phyloP scores from a whole-genome alignment of 148 eudicot species.

The Nepenthes gracilis region DNA sequence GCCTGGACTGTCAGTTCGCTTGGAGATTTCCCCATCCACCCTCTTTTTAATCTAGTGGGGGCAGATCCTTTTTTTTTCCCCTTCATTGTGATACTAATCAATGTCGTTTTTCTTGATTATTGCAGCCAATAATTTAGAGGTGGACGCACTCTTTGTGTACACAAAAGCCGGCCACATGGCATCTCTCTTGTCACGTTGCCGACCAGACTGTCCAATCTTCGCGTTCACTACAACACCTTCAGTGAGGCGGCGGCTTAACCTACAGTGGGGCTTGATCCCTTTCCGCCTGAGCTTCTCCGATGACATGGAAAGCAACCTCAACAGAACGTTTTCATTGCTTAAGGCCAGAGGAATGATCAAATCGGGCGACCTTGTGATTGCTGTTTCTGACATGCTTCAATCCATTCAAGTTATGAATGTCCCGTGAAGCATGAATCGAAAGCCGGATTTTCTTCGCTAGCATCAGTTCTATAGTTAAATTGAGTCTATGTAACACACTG shows the following conservation, averaged over 20 bases:
- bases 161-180: slow-evolving; percentile 92
- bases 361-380: slow-evolving; percentile 87
- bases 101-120: slow-evolving; percentile 1
- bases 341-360: slow-evolving; percentile 97
- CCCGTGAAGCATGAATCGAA: slow-evolving; percentile 28
- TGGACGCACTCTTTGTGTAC: slow-evolving; percentile 84
- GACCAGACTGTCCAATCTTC: slow-evolving; percentile 95
- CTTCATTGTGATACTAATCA: no score
- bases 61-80: no score
- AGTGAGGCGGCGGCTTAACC: slow-evolving; percentile 73
- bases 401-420: slow-evolving; percentile 96
- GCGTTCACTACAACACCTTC: slow-evolving; percentile 71
- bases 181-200: slow-evolving; percentile 83
- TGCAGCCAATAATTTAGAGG: slow-evolving; percentile 88
- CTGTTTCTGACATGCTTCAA: slow-evolving; percentile 93
- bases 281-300: slow-evolving; percentile 87
- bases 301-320: slow-evolving; percentile 90
- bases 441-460: no score
- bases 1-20: no score
- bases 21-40: no score
- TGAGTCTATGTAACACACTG: no score
- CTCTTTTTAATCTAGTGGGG: no score
- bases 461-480: no score
- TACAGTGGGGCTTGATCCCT: slow-evolving; percentile 96
- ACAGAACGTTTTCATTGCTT: slow-evolving; percentile 75